A percentile compares a stretch with the other conserved stretches of the same genome.
Conservation (phyloP, 345 rosid species). For the Rhodomyrtus tomentosa region DNA sequence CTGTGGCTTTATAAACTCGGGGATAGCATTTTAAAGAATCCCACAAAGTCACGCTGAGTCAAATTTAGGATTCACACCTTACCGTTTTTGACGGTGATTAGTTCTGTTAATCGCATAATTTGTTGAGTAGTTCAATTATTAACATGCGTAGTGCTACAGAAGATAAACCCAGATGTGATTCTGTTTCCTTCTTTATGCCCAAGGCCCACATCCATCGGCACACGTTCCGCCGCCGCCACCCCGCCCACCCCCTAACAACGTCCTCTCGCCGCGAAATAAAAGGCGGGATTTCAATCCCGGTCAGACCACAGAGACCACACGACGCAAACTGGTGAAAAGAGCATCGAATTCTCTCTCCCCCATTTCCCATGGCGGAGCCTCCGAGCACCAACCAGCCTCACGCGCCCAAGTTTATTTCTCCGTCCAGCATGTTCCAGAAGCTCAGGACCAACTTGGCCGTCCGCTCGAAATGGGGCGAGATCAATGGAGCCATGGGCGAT, state of each 20-base stretch:
- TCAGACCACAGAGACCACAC: neutral
- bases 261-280: neutral
- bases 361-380: neutral
- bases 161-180: neutral
- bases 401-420: neutral
- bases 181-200: neutral
- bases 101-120: fast-evolving
- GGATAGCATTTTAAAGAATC: no score
- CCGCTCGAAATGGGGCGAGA: slow-evolving; percentile 48
- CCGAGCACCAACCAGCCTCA: neutral
- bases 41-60: fast-evolving
- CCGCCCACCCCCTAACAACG: neutral
- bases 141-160: no score
- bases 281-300: fast-evolving
- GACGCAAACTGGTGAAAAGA: neutral
- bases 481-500: slow-evolving; percentile 90
- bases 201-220: neutral
- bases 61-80: neutral
- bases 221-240: neutral
- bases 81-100: fast-evolving
- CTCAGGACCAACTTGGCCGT: slow-evolving; percentile 35
- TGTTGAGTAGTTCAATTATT: fast-evolving
- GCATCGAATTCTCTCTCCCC: neutral
- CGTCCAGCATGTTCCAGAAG: slow-evolving; percentile 16
- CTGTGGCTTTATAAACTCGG: no score